These are phyloP conservation scores for Candida coquimbonensis DNA, from an alignment of 805 yeast species.

Conservation along the genomic window DNA sequence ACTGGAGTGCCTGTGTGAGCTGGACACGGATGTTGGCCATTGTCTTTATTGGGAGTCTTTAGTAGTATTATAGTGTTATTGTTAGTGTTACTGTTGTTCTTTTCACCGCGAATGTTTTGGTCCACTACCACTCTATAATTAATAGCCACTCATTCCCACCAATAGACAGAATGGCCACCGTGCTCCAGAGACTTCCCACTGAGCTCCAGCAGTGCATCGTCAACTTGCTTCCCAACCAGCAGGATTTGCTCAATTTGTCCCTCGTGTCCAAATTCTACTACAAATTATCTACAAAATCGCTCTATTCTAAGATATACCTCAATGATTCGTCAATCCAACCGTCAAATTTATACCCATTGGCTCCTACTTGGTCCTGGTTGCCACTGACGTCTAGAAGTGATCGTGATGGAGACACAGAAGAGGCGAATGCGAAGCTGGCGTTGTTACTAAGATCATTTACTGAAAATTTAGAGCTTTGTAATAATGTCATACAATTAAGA, in stretches of 20 bases:
- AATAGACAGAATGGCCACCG: not conserved
- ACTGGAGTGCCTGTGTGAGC: constrained; percentile 56
- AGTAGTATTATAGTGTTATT: not conserved
- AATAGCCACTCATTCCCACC: not conserved
- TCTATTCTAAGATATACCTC: constrained; percentile 32
- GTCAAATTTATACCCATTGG: constrained; percentile 27
- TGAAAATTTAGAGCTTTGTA: constrained; percentile 16
- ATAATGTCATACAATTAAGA: constrained; percentile 31
- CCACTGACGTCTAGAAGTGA: constrained; percentile 2
- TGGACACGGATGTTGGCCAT: constrained; percentile 56
- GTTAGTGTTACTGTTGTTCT: not conserved
- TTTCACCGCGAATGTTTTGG: not conserved
- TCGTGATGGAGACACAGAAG: constrained; percentile 18
- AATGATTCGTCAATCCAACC: constrained; percentile 35
- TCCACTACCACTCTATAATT: no score
- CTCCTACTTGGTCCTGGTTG: constrained; percentile 34
- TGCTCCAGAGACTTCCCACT: constrained; percentile 11
- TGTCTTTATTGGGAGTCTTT: not conserved
- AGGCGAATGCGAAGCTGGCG: constrained; percentile 25
- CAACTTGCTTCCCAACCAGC: constrained; percentile 24
- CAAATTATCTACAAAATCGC: constrained; percentile 24
- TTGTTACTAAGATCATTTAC: constrained; percentile 23
- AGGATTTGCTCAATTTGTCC: constrained; percentile 25
- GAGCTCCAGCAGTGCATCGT: constrained; percentile 16
- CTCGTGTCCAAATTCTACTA: constrained; percentile 24